phyloP scores from a whole-genome alignment of 1,284 basidiomycete genomes.

The Peniophora sp. region DNA sequence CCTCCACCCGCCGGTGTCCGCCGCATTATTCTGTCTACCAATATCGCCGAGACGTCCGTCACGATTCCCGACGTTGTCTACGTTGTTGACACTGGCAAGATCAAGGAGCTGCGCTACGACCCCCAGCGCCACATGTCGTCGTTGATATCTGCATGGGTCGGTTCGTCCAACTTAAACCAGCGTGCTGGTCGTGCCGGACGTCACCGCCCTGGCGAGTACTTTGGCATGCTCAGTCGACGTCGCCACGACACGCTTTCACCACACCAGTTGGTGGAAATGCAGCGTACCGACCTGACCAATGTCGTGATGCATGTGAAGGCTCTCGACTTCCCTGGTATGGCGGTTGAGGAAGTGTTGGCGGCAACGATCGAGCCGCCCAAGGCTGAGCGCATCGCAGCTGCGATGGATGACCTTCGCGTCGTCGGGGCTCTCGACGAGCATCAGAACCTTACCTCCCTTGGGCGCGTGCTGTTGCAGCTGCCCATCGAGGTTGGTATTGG shows the following conservation, averaged over 20 bases:
- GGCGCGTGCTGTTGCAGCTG: constrained; percentile 82
- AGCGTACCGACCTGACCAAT: constrained; percentile 84
- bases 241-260: constrained; percentile 64
- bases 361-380: constrained; percentile 90
- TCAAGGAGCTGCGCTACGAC: constrained; percentile 94
- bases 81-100: constrained; percentile 84
- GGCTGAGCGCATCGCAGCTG: constrained; percentile 69
- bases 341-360: constrained; percentile 82
- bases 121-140: constrained; percentile 84
- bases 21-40: constrained; percentile 88
- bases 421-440: constrained; percentile 80
- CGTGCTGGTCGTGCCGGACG: constrained; percentile 92
- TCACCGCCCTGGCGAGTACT: constrained; percentile 90
- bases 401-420: constrained; percentile 78
- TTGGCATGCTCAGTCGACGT: constrained; percentile 68
- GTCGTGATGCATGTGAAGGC: constrained; percentile 97
- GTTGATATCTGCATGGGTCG: constrained; percentile 86
- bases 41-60: constrained; percentile 94
- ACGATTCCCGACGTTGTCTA: constrained; percentile 97
- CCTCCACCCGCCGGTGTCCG: constrained; percentile 73
- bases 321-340: constrained; percentile 85
- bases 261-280: constrained; percentile 95
- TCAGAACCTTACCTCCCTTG: constrained; percentile 82
- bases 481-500: constrained; percentile 90
- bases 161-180: constrained; percentile 90